Conservation (phyloP, 1,284 basidiomycete species). For the Pseudozyma sp. region DNA sequence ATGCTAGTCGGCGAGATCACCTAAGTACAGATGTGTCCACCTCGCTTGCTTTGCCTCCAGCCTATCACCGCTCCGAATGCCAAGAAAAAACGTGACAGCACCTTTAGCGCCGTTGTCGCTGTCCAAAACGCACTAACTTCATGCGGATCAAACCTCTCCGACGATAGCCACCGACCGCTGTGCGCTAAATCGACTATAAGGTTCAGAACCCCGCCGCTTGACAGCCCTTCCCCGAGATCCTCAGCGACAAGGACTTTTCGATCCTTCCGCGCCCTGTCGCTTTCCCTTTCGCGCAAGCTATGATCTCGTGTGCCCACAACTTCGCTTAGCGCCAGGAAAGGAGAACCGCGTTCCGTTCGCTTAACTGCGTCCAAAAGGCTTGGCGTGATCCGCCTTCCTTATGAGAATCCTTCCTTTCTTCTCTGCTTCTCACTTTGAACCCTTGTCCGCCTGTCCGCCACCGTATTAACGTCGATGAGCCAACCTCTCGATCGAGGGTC, state of each 20-base stretch:
- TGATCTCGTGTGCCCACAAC: not conserved
- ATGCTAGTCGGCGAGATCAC: too few species aligned
- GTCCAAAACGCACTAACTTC: not conserved
- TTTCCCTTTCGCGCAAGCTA: not conserved
- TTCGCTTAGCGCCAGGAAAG: not conserved
- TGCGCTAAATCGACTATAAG: not conserved
- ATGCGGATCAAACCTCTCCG: conserved; percentile 1
- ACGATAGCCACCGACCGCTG: not conserved
- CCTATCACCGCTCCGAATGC: not conserved
- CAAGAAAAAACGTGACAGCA: not conserved
- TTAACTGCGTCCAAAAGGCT: not conserved
- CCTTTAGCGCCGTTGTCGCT: not conserved
- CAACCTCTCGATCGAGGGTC: not conserved
- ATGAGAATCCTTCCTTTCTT: not conserved
- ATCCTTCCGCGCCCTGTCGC: not conserved
- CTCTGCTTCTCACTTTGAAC: not conserved
- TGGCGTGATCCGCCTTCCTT: not conserved
- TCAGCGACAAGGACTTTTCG: too few species aligned
- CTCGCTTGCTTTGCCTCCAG: not conserved
- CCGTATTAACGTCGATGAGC: not conserved
- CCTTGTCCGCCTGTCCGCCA: not conserved
- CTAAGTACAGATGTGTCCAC: not conserved
- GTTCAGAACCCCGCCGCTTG: not conserved
- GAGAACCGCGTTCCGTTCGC: not conserved
- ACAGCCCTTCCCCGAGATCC: not conserved